A percentile compares a stretch with the other conserved stretches of the same genome.
These are phyloP conservation scores for Podaxis carcinomalis DNA, from an alignment of 768 basidiomycete species.

Conservation along the genomic window DNA sequence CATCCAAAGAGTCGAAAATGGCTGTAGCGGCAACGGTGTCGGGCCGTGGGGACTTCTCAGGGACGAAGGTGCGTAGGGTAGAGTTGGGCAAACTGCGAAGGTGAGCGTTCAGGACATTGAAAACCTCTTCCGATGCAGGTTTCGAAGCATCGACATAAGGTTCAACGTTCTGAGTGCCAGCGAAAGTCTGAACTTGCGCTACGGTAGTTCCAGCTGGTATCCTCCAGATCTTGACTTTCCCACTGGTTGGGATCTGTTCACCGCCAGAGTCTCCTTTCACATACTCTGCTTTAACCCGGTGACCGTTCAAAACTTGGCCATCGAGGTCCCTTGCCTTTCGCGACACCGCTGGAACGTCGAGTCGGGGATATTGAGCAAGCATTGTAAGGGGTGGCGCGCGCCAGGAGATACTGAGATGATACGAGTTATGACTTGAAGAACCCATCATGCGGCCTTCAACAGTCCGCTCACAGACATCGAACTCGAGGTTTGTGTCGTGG, in stretches of 20 bases:
- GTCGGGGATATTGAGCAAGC: constrained; percentile 37
- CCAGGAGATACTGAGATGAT: constrained; percentile 50
- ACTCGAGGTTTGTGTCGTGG: constrained; percentile 32
- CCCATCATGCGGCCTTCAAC: constrained; percentile 37
- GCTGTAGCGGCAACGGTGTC: constrained; percentile 26
- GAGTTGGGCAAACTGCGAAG: neutral
- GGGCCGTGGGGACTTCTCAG: neutral
- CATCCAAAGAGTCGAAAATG: constrained; percentile 46
- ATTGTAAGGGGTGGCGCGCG: constrained; percentile 39
- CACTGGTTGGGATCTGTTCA: neutral
- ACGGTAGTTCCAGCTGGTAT: neutral
- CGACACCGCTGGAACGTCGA: constrained; percentile 22
- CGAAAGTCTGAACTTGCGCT: neutral
- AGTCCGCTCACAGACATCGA: constrained; percentile 38
- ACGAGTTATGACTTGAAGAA: constrained; percentile 23
- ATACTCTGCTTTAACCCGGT: constrained; percentile 45
- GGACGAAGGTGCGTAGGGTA: constrained; percentile 5
- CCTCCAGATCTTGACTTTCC: constrained; percentile 5
- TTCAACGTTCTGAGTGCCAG: constrained; percentile 1
- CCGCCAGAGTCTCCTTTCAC: constrained; percentile 26
- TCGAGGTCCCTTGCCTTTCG: constrained; percentile 34
- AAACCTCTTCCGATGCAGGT: neutral
- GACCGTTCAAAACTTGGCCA: constrained; percentile 29
- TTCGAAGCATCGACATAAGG: neutral
- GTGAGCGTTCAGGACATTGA: constrained; percentile 9